Evolutionary conservation across 192 early-diverging fungal genomes (phyloP).

Genomic region (Backusella morwellensis): DNA sequence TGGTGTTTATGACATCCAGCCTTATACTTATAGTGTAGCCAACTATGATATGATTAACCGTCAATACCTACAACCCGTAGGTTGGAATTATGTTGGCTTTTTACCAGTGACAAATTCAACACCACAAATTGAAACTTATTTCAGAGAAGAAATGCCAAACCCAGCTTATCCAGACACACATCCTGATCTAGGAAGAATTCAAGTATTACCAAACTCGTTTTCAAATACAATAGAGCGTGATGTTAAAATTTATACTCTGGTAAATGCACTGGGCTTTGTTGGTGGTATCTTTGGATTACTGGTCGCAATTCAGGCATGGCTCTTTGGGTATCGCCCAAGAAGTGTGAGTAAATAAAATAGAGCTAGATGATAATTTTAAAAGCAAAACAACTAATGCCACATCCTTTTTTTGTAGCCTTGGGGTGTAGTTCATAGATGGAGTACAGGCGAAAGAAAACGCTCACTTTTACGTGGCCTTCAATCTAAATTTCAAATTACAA

Average conservation of each 20-base stretch:
- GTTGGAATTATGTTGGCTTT: conserved; percentile 35
- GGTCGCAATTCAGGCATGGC: conserved; percentile 27
- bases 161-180: background rate
- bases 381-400: too few relatives aligned
- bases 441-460: conserved; percentile 25
- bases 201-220: conserved; percentile 13
- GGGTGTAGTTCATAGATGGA: conserved; percentile 37
- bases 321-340: conserved; percentile 31
- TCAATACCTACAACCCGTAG: conserved; percentile 17
- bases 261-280: conserved; percentile 30
- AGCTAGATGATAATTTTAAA: too few relatives aligned
- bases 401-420: conserved; percentile 12
- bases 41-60: conserved; percentile 23
- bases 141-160: conserved; percentile 14
- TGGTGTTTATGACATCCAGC: conserved; percentile 22
- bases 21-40: conserved; percentile 15
- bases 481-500: conserved; percentile 9
- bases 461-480: conserved; percentile 16
- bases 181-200: conserved; percentile 13
- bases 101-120: conserved; percentile 27
- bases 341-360: too few relatives aligned
- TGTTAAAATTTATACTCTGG: conserved; percentile 21
- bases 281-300: conserved; percentile 30
- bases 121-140: conserved; percentile 19
- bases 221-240: conserved; percentile 6